These are phyloP conservation scores for Apiotrichum gracile DNA, from an alignment of 1,284 basidiomycete species.

Conservation along the genomic window DNA sequence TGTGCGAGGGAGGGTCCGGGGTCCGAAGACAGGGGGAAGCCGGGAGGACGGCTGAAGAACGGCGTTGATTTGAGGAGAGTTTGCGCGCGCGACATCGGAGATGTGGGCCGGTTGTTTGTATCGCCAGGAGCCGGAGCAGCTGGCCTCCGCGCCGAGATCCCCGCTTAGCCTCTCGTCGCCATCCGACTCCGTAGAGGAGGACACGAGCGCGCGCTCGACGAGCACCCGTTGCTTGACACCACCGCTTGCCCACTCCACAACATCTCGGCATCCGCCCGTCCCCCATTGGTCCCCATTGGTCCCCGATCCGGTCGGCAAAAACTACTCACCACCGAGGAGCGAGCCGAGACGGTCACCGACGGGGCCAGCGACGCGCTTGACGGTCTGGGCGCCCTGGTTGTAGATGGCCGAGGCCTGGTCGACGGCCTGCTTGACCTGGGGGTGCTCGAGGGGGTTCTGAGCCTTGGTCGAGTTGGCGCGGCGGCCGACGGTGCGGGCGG, in stretches of 20 bases:
- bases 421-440: conserved; percentile 17
- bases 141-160: too few relatives aligned
- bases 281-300: too few relatives aligned
- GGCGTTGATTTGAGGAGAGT: background rate
- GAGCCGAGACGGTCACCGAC: conserved; percentile 41
- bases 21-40: background rate
- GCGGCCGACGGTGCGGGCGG: conserved; percentile 9
- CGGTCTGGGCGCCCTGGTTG: conserved; percentile 29
- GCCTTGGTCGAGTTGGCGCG: conserved; percentile 21
- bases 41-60: too few relatives aligned
- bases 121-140: too few relatives aligned
- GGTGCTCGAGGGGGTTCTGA: conserved; percentile 40
- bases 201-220: too few relatives aligned
- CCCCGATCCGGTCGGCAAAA: too few relatives aligned
- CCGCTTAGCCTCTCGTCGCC: too few relatives aligned
- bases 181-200: too few relatives aligned
- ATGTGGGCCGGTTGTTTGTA: too few relatives aligned
- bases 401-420: conserved; percentile 14
- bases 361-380: conserved; percentile 44
- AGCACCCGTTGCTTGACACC: too few relatives aligned
- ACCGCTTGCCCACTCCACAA: too few relatives aligned
- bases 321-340: conserved; percentile 44
- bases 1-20: background rate
- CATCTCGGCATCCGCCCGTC: too few relatives aligned
- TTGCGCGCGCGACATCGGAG: background rate